These are phyloP conservation scores for Colletotrichum liriopes DNA, from an alignment of 2,329 filamentous ascomycete species.

Conservation along the genomic window DNA sequence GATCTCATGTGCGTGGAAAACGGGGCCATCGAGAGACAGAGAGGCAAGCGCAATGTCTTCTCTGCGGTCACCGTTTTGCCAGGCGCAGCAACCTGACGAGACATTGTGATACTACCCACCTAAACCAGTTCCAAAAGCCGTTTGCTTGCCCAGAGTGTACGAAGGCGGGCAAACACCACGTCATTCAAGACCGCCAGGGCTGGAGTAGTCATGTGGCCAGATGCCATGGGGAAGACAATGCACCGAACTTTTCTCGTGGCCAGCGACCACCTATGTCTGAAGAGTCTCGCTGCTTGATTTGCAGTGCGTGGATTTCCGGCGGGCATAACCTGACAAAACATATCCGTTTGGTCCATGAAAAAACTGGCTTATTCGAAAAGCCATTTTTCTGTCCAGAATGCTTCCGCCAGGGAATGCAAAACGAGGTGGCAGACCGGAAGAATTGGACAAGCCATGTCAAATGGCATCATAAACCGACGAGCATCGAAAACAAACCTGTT, in stretches of 20 bases:
- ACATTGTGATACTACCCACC: background rate
- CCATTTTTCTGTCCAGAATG: conserved; percentile 16
- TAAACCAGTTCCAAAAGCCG: background rate
- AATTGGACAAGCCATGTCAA: conserved; percentile 5
- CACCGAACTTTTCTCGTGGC: background rate
- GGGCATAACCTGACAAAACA: conserved; percentile 13
- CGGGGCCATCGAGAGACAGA: conserved; percentile 2
- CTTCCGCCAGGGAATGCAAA: background rate
- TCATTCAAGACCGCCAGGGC: background rate
- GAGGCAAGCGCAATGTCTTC: conserved; percentile 9
- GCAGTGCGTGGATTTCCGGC: background rate
- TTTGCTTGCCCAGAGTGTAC: conserved; percentile 4
- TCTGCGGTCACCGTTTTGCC: background rate
- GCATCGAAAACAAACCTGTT: background rate
- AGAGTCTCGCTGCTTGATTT: background rate
- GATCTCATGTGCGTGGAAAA: background rate
- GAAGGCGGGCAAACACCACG: background rate
- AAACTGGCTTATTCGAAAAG: background rate
- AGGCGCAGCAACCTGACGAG: conserved; percentile 3
- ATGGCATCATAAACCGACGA: background rate
- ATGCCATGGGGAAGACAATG: conserved; percentile 5
- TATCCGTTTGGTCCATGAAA: background rate
- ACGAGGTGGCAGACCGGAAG: background rate
- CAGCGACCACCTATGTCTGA: background rate
- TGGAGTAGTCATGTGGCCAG: conserved; percentile 8